Conservation (phyloP, 1,139 yeast species). For the Wickerhamiella pararugosa region DNA sequence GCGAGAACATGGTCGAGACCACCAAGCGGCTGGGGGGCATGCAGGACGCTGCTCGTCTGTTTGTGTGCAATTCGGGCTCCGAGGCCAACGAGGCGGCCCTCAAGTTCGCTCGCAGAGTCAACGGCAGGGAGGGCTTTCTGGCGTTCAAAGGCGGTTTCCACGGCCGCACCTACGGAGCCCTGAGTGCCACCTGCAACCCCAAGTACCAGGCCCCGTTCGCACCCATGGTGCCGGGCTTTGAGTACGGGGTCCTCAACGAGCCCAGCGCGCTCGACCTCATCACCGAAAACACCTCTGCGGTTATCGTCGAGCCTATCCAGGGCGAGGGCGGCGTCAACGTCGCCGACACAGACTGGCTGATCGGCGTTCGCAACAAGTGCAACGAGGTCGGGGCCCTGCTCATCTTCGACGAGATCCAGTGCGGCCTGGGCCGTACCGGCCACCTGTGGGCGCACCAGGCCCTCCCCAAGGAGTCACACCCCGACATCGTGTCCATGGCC, state of each 20-base stretch:
- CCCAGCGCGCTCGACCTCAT: conserved; percentile 47
- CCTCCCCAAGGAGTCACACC: conserved; percentile 65
- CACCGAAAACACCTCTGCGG: conserved; percentile 70
- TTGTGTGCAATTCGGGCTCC: conserved; percentile 83
- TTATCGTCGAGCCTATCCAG: conserved; percentile 90
- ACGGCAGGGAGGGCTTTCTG: conserved; percentile 54
- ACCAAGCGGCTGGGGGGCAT: conserved; percentile 66
- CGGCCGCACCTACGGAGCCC: conserved; percentile 88
- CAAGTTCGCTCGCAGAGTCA: conserved; percentile 77
- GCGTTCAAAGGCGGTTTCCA: conserved; percentile 86
- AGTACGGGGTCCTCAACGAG: conserved; percentile 44
- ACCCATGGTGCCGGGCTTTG: conserved; percentile 78
- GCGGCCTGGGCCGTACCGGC: conserved; percentile 92
- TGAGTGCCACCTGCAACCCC: conserved; percentile 81
- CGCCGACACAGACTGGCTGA: conserved; percentile 47
- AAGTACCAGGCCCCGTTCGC: conserved; percentile 85
- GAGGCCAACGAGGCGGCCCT: conserved; percentile 98
- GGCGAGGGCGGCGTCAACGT: conserved; percentile 93
- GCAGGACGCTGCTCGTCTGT: conserved; percentile 68
- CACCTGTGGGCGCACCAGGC: conserved; percentile 81
- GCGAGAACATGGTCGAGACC: conserved; percentile 50
- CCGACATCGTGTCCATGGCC: conserved; percentile 87
- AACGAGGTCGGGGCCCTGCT: conserved; percentile 54
- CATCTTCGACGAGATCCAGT: conserved; percentile 90
- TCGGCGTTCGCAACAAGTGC: conserved; percentile 53